Evolutionary conservation across 2,329 filamentous ascomycete genomes (phyloP), one percentile per base, ranked within the genome.

Genomic region (Aquanectria penicillioides): DNA sequence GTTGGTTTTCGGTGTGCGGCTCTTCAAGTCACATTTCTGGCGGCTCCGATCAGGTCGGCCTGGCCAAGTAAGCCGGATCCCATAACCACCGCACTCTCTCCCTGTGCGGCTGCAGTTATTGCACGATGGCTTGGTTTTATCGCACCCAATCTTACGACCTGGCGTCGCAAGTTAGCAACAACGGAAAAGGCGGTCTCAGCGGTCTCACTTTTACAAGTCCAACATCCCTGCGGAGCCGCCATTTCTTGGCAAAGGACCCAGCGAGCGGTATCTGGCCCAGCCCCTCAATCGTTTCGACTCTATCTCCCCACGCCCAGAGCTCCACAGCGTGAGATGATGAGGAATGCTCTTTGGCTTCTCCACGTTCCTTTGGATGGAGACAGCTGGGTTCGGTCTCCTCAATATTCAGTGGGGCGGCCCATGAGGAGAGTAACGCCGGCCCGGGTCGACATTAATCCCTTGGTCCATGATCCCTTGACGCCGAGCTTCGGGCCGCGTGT

Each of bases 1-100:
- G 17, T 15, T 15, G 22, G 37, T 10, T 23, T 12, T 10, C 18
- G 28, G 12, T 20, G 22, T 20, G 37, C n/a, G 12, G 3, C 15
- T n/a, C 6, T 12, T 15, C 23, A 41, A 20, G 36, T 31, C 29
- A n/a, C 23, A 13, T 22, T 37, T 17, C 15, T 43, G 37, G 10
- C 41, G 25, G 37, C 46, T 22, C 10, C 28, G 31, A 15, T 41
- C 37, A 9, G 38, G n/a, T 10, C 8, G 25, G 18, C 34, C 26
- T 15, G 48, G 36, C 48, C 48, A 51, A 6, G 25, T 15, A 7
- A 51, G 48, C 2, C 36, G 36, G 18, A 20, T 5, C 6, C 26
- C 31, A 12, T 60, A 52, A n/a, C 46, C 49, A 23, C 11, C 18
- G 15, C 49, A 52, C 11, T 5, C 34, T 31, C 53, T 53, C 13